Evolutionary conservation across 768 basidiomycete genomes (phyloP).

Genomic region (Podaxis pistillaris): DNA sequence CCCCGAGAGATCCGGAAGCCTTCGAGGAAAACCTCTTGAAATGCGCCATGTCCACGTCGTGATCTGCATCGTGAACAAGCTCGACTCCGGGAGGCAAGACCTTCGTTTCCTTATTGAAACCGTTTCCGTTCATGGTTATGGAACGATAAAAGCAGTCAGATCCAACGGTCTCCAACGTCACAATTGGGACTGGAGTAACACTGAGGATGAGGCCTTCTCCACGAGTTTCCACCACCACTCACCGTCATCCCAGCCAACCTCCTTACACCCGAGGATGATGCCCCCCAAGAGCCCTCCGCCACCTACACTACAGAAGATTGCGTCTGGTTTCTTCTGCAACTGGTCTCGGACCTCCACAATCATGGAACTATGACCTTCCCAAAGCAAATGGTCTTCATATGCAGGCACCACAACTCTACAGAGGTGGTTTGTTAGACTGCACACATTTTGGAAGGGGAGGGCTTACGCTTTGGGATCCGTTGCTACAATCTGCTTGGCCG

Average conservation of each 20-base stretch:
- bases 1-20: constrained; percentile 70
- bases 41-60: constrained; percentile 55
- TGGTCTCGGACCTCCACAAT: constrained; percentile 60
- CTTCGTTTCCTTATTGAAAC: constrained; percentile 30
- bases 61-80: constrained; percentile 35
- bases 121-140: constrained; percentile 52
- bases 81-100: constrained; percentile 40
- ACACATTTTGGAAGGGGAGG: background rate
- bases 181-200: constrained; percentile 50
- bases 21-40: constrained; percentile 57
- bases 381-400: constrained; percentile 66
- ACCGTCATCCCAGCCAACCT: constrained; percentile 71
- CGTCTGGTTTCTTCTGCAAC: constrained; percentile 55
- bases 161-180: constrained; percentile 70
- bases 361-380: constrained; percentile 80
- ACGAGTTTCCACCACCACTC: constrained; percentile 17
- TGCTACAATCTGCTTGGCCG: constrained; percentile 46
- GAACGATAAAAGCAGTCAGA: constrained; percentile 75
- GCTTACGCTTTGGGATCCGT: constrained; percentile 54
- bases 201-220: background rate
- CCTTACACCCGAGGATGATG: constrained; percentile 62
- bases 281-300: constrained; percentile 74
- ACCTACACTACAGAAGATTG: constrained; percentile 77
- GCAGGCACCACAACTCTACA: constrained; percentile 66
- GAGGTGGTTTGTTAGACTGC: constrained; percentile 3